These are phyloP conservation scores for Musa balbisiana DNA, from an alignment of 202 grass and related monocot species.

Conservation along the genomic window DNA sequence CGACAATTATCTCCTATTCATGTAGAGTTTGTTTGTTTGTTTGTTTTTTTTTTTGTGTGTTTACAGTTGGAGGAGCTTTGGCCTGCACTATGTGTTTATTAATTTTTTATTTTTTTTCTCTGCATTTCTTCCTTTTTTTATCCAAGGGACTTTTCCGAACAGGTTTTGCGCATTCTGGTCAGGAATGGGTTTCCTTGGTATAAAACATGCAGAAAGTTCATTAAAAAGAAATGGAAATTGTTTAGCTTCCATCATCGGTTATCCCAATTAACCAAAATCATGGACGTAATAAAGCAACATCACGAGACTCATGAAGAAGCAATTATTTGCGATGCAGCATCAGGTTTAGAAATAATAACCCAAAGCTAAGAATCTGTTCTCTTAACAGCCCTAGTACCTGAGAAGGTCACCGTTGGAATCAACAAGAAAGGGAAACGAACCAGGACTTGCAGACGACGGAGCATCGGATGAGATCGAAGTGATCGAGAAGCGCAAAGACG, in stretches of 20 bases:
- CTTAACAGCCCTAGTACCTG: background rate
- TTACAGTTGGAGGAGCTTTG: background rate
- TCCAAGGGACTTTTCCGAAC: background rate
- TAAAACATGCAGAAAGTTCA: too few relatives aligned
- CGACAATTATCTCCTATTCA: background rate
- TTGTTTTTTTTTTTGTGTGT: background rate
- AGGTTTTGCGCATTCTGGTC: background rate
- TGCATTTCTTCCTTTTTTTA: background rate
- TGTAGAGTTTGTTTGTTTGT: background rate
- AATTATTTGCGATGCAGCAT: too few relatives aligned
- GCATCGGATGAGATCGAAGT: constrained; percentile 86
- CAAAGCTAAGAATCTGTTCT: too few relatives aligned
- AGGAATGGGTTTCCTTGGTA: background rate
- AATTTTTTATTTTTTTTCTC: background rate
- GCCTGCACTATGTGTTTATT: background rate
- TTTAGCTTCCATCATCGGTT: background rate
- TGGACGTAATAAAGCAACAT: background rate
- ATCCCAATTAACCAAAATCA: background rate
- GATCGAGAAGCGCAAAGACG: constrained; percentile 64
- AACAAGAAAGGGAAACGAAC: constrained; percentile 14
- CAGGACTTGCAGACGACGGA: constrained; percentile 82
- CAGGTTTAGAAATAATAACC: too few relatives aligned
- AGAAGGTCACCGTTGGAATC: background rate
- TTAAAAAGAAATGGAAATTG: background rate
- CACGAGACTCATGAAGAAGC: too few relatives aligned